Evolutionary conservation across 2,329 filamentous ascomycete species (phyloP).

Genomic region (Hypoxylon sp.): DNA sequence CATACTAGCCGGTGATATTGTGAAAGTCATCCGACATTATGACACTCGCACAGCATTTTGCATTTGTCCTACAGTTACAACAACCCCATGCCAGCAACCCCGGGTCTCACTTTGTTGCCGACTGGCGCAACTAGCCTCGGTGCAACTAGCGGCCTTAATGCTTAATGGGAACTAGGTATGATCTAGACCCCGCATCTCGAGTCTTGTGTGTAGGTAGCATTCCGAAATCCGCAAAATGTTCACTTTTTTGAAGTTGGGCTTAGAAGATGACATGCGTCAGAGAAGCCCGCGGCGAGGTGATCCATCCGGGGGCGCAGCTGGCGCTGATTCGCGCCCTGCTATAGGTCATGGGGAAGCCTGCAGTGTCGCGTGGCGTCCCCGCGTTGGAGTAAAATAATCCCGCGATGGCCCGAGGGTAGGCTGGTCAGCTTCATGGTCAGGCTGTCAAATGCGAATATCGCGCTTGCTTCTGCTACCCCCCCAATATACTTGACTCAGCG

Average conservation of each 20-base stretch:
- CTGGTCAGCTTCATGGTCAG: conserved; percentile 26
- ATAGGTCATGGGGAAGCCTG: conserved; percentile 41
- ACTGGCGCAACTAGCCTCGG: conserved; percentile 4
- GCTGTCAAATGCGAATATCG: conserved; percentile 20
- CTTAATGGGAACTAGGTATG: conserved; percentile 21
- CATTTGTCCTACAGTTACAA: conserved; percentile 21
- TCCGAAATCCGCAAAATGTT: conserved; percentile 1
- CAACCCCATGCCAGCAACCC: conserved; percentile 12
- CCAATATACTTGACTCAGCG: conserved; percentile 14
- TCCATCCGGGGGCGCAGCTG: conserved; percentile 10
- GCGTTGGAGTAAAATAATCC: conserved; percentile 39
- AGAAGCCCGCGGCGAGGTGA: conserved; percentile 9
- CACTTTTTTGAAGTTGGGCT: conserved; percentile 15
- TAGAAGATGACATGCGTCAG: conserved; percentile 37
- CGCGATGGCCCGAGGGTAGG: conserved; percentile 24
- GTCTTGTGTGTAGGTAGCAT: conserved; percentile 10
- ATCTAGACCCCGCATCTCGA: conserved; percentile 29
- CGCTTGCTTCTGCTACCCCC: conserved; percentile 6
- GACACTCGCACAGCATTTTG: conserved; percentile 19
- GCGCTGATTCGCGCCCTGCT: conserved; percentile 19
- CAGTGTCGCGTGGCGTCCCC: conserved; percentile 43
- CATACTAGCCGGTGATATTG: conserved; percentile 18
- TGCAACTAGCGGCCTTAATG: conserved; percentile 17
- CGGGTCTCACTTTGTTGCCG: conserved; percentile 14
- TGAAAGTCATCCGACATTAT: conserved; percentile 22